These are phyloP conservation scores for Pistacia vera DNA, from an alignment of 345 rosid genomes.

Conservation along the genomic window DNA sequence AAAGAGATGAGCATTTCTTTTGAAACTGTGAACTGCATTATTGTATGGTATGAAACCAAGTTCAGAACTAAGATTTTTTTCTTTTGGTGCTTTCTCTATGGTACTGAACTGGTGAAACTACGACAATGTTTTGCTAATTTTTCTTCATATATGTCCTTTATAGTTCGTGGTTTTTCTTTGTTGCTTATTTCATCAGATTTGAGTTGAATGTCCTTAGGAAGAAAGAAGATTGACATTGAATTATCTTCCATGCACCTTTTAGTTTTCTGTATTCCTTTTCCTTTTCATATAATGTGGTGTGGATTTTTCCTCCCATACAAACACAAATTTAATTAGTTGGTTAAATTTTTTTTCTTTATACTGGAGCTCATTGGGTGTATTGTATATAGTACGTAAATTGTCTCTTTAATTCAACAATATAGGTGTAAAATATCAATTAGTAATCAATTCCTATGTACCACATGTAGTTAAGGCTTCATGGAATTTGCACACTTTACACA, in stretches of 20 bases:
- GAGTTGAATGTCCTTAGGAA: not conserved
- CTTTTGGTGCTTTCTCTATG: not conserved
- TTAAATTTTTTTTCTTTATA: not conserved
- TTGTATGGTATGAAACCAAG: not conserved
- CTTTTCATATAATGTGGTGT: not conserved
- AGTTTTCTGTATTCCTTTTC: not conserved
- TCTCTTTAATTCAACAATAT: not conserved
- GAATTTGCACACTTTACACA: not conserved
- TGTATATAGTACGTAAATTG: not conserved
- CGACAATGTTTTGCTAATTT: not conserved
- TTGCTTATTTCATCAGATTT: not conserved
- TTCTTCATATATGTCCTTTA: not conserved
- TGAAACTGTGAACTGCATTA: not conserved
- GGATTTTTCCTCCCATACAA: not conserved
- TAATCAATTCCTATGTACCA: not conserved
- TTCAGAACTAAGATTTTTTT: too few relatives aligned
- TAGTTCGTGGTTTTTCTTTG: not conserved
- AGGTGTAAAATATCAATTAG: not conserved
- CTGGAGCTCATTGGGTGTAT: slow-evolving; percentile 1
- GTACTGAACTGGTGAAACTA: not conserved
- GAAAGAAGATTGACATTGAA: not conserved
- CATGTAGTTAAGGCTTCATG: not conserved
- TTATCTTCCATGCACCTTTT: not conserved
- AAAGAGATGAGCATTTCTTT: not conserved
- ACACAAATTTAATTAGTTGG: not conserved